Percentiles rank a stretch among this genome's conserved stretches.
phyloP scores from a whole-genome alignment of 495 filamentous ascomycete genomes.

The Trichoderma asperelloides region DNA sequence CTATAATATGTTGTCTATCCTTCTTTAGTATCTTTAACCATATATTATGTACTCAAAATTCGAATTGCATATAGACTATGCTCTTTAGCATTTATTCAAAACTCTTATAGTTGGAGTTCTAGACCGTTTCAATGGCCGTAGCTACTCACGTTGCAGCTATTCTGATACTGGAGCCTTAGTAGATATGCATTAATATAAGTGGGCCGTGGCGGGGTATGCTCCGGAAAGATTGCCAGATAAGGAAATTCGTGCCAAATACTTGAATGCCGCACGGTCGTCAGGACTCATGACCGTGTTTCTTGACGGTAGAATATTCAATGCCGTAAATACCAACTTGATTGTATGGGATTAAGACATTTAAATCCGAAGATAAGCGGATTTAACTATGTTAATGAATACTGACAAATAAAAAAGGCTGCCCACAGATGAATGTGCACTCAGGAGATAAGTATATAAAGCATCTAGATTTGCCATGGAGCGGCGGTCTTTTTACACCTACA shows the following conservation, averaged over 20 bases:
- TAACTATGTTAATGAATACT: too few species aligned
- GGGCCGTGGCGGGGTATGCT: neutral
- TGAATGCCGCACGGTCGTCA: neutral
- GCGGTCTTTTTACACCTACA: neutral
- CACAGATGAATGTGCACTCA: neutral
- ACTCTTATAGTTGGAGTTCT: too few species aligned
- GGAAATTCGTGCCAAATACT: neutral
- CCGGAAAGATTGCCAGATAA: neutral
- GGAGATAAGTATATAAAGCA: neutral
- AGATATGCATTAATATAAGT: too few species aligned
- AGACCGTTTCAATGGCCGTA: too few species aligned
- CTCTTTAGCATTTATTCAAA: too few species aligned
- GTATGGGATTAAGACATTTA: neutral
- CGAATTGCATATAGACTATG: too few species aligned
- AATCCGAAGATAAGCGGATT: neutral
- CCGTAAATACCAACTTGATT: neutral
- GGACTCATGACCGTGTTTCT: too few species aligned
- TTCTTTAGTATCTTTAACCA: too few species aligned
- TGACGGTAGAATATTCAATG: neutral
- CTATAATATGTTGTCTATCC: neutral
- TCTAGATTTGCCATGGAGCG: neutral
- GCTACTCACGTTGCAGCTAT: too few species aligned
- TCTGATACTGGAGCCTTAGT: too few species aligned
- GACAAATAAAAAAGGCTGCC: neutral
- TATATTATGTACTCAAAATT: too few species aligned